A percentile compares a stretch with the other conserved stretches of the same genome.
Evolutionary conservation across 768 basidiomycete species (phyloP).

Genomic region (Hydnomerulius pinastri): DNA sequence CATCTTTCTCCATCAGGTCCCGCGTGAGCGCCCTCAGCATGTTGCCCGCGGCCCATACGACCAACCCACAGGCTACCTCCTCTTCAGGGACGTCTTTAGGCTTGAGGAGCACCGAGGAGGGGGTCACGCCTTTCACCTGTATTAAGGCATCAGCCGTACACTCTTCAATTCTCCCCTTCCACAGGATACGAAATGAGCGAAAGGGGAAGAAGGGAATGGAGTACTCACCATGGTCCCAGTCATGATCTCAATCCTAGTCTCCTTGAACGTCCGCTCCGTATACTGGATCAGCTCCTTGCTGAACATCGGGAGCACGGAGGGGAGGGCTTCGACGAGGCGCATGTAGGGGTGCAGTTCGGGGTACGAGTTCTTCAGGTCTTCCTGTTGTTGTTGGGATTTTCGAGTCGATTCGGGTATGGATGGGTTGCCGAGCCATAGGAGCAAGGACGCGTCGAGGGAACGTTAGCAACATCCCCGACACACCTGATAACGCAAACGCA

Average conservation of each 20-base stretch:
- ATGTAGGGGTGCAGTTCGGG: conserved; percentile 90
- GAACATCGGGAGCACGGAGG: conserved; percentile 95
- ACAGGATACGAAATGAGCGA: neutral
- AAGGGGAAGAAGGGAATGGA: fast-evolving
- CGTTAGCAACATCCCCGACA: neutral
- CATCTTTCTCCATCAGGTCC: conserved; percentile 71
- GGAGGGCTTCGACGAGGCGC: conserved; percentile 94
- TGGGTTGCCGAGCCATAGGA: too few species aligned
- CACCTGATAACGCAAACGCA: conserved; percentile 13
- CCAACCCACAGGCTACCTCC: conserved; percentile 92
- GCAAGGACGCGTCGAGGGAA: too few species aligned
- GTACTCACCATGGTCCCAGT: conserved; percentile 94
- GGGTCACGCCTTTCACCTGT: conserved; percentile 57
- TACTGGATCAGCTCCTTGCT: conserved; percentile 90
- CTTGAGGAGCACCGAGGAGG: conserved; percentile 81
- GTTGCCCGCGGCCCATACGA: conserved; percentile 89
- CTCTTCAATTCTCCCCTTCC: neutral
- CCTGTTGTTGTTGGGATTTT: too few species aligned
- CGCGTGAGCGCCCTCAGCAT: conserved; percentile 53
- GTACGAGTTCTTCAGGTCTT: conserved; percentile 89
- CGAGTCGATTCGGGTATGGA: neutral
- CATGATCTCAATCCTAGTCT: conserved; percentile 93
- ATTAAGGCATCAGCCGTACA: too few species aligned
- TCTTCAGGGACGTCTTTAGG: conserved; percentile 85
- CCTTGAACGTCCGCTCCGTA: conserved; percentile 89